A percentile compares a stretch with the other conserved stretches of the same genome.
Evolutionary conservation across 2,329 filamentous ascomycete genomes (phyloP).

Genomic region (Didymella pinodella): DNA sequence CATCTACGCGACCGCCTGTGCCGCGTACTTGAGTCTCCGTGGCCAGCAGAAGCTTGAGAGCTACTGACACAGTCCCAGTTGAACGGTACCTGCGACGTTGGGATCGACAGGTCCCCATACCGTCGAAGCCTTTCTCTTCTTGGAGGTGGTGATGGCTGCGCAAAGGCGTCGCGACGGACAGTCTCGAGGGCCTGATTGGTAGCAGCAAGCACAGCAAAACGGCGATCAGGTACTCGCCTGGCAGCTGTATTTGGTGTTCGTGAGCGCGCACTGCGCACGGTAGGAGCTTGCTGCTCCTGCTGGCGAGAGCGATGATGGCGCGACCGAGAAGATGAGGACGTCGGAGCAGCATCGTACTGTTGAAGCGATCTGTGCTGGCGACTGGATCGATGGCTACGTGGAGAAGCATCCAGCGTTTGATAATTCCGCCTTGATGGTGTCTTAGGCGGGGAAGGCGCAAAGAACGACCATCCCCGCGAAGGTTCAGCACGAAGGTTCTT

Average conservation of each 20-base stretch:
- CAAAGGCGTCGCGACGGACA: conserved; percentile 47
- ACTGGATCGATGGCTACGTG: conserved; percentile 40
- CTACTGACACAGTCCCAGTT: conserved; percentile 50
- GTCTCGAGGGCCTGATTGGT: conserved; percentile 49
- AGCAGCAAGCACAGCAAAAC: conserved; percentile 50
- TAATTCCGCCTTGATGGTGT: conserved; percentile 36
- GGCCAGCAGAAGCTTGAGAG: conserved; percentile 42
- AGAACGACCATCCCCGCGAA: conserved; percentile 41
- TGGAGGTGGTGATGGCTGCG: conserved; percentile 46
- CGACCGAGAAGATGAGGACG: conserved; percentile 34
- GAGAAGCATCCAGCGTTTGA: conserved; percentile 39
- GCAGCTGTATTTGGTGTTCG: conserved; percentile 46
- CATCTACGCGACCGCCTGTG: conserved; percentile 39
- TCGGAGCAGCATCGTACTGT: conserved; percentile 23
- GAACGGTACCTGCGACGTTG: conserved; percentile 45
- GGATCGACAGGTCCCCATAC: conserved; percentile 44
- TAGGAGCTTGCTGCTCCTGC: conserved; percentile 34
- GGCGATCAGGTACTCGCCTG: conserved; percentile 46
- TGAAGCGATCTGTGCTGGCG: conserved; percentile 33
- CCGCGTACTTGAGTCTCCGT: conserved; percentile 35
- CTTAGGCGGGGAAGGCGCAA: conserved; percentile 43
- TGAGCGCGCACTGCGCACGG: conserved; percentile 38
- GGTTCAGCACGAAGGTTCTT: conserved; percentile 36
- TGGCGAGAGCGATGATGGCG: conserved; percentile 42
- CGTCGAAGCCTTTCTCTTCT: conserved; percentile 42